phyloP scores from a whole-genome alignment of 139 green algal species.

The Chlorella sp. region DNA sequence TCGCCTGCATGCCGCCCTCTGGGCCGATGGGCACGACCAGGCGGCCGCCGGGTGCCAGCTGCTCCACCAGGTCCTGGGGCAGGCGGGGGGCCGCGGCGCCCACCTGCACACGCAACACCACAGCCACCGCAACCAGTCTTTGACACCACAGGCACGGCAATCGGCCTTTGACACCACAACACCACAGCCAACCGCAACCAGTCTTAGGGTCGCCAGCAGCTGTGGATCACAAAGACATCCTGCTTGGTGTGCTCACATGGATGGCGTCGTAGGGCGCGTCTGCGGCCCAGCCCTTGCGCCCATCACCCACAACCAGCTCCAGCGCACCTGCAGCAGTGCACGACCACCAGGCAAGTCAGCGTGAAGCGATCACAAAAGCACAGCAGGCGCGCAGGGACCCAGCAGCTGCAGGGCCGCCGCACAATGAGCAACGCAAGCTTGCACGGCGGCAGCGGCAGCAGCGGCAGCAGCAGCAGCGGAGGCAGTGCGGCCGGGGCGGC shows the following conservation, averaged over 20 bases:
- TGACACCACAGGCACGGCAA: no score
- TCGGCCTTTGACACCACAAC: no score
- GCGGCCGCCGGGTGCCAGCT: slow-evolving; percentile 52
- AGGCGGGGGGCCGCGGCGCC: slow-evolving; percentile 83
- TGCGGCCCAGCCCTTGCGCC: slow-evolving; percentile 44
- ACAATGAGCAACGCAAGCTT: no score
- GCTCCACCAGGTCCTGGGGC: slow-evolving; percentile 67
- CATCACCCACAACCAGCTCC: slow-evolving; percentile 44
- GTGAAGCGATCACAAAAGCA: no score
- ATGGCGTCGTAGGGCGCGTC: slow-evolving; percentile 84
- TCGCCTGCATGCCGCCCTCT: slow-evolving; percentile 28
- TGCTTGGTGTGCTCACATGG: slow-evolving; percentile 64
- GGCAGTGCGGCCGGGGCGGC: slow-evolving; percentile 19
- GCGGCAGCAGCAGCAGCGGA: background rate
- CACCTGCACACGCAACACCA: no score
- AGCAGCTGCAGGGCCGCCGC: no score
- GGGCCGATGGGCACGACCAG: slow-evolving; percentile 44
- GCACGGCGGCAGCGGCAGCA: background rate
- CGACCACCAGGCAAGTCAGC: no score
- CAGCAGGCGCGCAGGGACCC: no score
- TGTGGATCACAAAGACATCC: no score
- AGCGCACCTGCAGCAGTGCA: slow-evolving; percentile 16
- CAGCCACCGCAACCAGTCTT: no score
- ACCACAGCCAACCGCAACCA: no score
- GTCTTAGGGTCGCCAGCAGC: no score